Conservation (phyloP, 2,329 filamentous ascomycete species). For the Aspergillus luchuensis region DNA sequence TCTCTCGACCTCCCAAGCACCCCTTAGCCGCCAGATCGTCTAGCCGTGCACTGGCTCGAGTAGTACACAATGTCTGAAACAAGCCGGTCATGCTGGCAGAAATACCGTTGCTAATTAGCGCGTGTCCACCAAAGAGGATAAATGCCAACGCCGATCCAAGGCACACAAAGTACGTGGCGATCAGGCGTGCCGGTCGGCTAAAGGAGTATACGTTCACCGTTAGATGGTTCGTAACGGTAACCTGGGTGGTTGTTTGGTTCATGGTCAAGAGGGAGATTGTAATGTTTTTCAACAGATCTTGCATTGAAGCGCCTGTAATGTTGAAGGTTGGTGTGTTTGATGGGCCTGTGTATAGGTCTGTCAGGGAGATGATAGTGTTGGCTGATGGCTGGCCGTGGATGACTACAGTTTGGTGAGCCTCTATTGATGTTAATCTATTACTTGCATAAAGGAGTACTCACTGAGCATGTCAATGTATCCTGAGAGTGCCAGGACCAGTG, state of each 20-base stretch:
- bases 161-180: constrained; percentile 12
- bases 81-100: constrained; percentile 12
- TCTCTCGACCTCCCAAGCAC: constrained; percentile 18
- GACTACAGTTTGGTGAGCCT: neutral
- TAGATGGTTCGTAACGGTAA: constrained; percentile 6
- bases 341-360: neutral
- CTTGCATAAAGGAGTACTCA: neutral
- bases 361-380: constrained; percentile 2
- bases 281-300: constrained; percentile 13
- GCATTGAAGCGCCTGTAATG: constrained; percentile 7
- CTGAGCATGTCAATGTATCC: constrained; percentile 3
- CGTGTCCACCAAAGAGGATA: constrained; percentile 9
- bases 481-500: neutral
- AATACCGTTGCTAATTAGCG: constrained; percentile 15
- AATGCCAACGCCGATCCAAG: constrained; percentile 7
- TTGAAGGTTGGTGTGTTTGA: constrained; percentile 3
- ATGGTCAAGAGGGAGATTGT: constrained; percentile 16
- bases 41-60: constrained; percentile 11
- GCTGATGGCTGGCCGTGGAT: constrained; percentile 4
- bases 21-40: constrained; percentile 13
- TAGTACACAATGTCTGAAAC: constrained; percentile 16
- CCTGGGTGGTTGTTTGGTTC: neutral
- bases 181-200: neutral
- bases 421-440: no score
- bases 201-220: constrained; percentile 13